phyloP scores from a whole-genome alignment of 1,284 basidiomycete genomes.

The Cystobasidiaceae sp. region DNA sequence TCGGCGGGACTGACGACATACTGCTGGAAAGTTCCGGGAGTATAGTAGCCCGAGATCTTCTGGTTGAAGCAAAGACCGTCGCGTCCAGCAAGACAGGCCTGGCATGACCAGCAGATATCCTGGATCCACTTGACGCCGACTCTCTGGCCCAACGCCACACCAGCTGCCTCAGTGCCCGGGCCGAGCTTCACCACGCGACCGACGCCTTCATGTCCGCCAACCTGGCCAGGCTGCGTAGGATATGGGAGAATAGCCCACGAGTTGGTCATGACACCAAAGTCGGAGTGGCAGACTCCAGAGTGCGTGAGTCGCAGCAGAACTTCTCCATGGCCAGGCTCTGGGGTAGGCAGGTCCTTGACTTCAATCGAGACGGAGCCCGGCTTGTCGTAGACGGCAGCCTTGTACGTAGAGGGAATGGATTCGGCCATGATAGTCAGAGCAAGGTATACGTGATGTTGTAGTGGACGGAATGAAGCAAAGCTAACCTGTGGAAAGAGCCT shows the following conservation, averaged over 20 bases:
- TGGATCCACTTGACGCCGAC: constrained; percentile 31
- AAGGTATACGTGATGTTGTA: neutral
- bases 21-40: constrained; percentile 37
- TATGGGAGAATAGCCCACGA: constrained; percentile 21
- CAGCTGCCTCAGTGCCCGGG: constrained; percentile 10
- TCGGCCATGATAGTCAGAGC: neutral
- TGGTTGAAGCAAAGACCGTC: constrained; percentile 27
- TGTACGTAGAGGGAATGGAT: constrained; percentile 12
- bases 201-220: constrained; percentile 26
- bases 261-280: constrained; percentile 31
- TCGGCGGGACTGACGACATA: constrained; percentile 31
- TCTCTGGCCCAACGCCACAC: constrained; percentile 20
- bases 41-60: constrained; percentile 26
- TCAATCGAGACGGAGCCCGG: constrained; percentile 22
- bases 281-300: constrained; percentile 21
- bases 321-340: constrained; percentile 24
- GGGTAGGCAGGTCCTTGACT: constrained; percentile 23
- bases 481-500: neutral
- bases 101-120: constrained; percentile 20
- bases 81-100: constrained; percentile 7
- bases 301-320: constrained; percentile 17
- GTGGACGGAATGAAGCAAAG: neutral
- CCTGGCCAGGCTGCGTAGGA: constrained; percentile 12
- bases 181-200: constrained; percentile 27
- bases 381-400: constrained; percentile 27